Conservation (phyloP, 495 filamentous ascomycete species). For the Peziza echinospora region DNA sequence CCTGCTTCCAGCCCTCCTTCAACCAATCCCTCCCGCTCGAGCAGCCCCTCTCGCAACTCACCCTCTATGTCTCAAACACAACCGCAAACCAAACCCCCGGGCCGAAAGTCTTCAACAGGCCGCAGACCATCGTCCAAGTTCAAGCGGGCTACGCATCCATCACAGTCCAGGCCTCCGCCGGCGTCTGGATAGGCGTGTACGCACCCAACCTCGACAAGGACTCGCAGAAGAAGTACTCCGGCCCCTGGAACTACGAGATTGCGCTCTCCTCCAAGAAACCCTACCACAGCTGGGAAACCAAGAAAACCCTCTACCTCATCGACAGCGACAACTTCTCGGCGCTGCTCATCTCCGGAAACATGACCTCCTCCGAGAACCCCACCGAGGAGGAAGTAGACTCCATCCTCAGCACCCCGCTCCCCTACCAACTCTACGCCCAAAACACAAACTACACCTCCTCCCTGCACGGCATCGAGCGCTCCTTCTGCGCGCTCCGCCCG, state of each 20-base stretch:
- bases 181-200: constrained; percentile 53
- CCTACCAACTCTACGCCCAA: constrained; percentile 62
- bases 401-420: constrained; percentile 23
- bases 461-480: constrained; percentile 45
- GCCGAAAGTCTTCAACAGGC: constrained; percentile 26
- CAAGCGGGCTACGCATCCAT: constrained; percentile 40
- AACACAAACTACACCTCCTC: constrained; percentile 31
- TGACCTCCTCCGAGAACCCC: constrained; percentile 28
- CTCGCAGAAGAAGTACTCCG: constrained; percentile 8
- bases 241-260: constrained; percentile 48
- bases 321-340: constrained; percentile 63
- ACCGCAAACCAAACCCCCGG: constrained; percentile 44
- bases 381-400: constrained; percentile 8
- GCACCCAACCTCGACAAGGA: constrained; percentile 36
- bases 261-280: constrained; percentile 57
- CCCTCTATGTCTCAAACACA: constrained; percentile 53
- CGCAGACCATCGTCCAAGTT: constrained; percentile 26
- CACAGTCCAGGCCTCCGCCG: constrained; percentile 29
- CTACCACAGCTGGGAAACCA: constrained; percentile 39
- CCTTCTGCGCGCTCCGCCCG: constrained; percentile 48
- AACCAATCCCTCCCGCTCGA: constrained; percentile 8
- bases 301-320: constrained; percentile 40
- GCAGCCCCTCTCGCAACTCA: constrained; percentile 34
- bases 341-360: constrained; percentile 50
- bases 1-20: constrained; percentile 44